Evolutionary conservation across 495 filamentous ascomycete genomes (phyloP).

Genomic region (Poronia punctata): DNA sequence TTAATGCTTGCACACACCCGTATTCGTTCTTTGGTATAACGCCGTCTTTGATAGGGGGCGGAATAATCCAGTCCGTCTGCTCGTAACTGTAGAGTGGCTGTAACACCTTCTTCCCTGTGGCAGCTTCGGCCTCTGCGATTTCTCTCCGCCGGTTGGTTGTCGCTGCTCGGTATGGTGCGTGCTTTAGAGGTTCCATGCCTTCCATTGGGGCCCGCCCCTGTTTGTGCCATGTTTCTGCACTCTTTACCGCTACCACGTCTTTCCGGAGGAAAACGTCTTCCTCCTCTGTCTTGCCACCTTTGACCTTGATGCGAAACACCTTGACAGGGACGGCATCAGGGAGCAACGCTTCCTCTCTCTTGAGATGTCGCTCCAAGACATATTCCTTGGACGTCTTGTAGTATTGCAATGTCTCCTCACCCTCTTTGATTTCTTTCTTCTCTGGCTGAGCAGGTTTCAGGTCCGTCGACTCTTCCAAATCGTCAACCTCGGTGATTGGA

Average conservation of each 20-base stretch:
- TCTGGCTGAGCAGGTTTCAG: conserved; percentile 64
- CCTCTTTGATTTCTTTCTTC: conserved; percentile 63
- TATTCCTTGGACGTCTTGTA: conserved; percentile 82
- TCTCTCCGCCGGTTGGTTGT: conserved; percentile 84
- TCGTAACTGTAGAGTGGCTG: conserved; percentile 77
- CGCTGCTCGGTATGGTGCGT: conserved; percentile 82
- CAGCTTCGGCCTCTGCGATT: conserved; percentile 72
- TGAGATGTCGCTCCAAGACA: conserved; percentile 79
- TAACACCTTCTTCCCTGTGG: conserved; percentile 70
- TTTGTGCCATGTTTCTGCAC: conserved; percentile 95
- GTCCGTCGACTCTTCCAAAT: conserved; percentile 68
- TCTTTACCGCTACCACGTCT: conserved; percentile 79
- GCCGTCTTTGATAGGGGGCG: conserved; percentile 73
- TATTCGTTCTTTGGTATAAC: conserved; percentile 90
- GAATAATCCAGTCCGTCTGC: conserved; percentile 94
- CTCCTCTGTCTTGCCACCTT: conserved; percentile 56
- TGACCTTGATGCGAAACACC: conserved; percentile 60
- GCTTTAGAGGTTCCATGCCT: conserved; percentile 72
- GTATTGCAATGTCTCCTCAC: conserved; percentile 76
- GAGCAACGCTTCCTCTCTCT: conserved; percentile 82
- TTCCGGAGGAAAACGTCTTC: conserved; percentile 75
- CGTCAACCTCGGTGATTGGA: conserved; percentile 59
- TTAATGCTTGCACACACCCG: conserved; percentile 36
- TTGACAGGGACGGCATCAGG: conserved; percentile 64
- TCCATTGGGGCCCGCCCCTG: conserved; percentile 72